phyloP scores from a whole-genome alignment of 306 rosid species.

The Prunus kanzakura region DNA sequence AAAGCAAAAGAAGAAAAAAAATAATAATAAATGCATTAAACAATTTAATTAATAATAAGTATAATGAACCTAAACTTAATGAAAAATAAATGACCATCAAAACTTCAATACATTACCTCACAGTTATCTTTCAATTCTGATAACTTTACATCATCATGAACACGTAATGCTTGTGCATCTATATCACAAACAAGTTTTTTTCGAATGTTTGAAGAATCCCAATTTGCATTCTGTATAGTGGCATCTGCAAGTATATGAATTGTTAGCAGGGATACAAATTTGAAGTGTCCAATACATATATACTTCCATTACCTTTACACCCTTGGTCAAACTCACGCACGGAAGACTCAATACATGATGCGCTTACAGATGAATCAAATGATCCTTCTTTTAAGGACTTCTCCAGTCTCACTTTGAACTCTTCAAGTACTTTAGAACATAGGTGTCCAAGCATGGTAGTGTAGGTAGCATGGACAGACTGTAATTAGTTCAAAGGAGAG shows the following conservation, averaged over 20 bases:
- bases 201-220: slow-evolving; percentile 62
- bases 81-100: neutral
- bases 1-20: too few relatives aligned
- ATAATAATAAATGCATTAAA: too few relatives aligned
- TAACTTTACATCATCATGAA: slow-evolving; percentile 47
- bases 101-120: slow-evolving; percentile 51
- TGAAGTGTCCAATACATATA: too few relatives aligned
- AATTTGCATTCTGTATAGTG: slow-evolving; percentile 49
- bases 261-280: neutral
- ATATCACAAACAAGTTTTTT: slow-evolving; percentile 73
- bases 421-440: slow-evolving; percentile 46
- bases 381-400: slow-evolving; percentile 69
- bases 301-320: slow-evolving; percentile 53
- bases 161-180: slow-evolving; percentile 51
- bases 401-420: slow-evolving; percentile 59
- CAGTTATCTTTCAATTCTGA: slow-evolving; percentile 40
- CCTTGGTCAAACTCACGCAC: slow-evolving; percentile 60
- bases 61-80: too few relatives aligned
- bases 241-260: slow-evolving; percentile 44
- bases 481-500: neutral
- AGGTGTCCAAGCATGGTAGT: slow-evolving; percentile 63
- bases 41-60: too few relatives aligned
- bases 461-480: slow-evolving; percentile 71
- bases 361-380: slow-evolving; percentile 57
- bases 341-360: slow-evolving; percentile 28